Evolutionary conservation across 2,329 filamentous ascomycete genomes (phyloP).

Genomic region (Stagonosporopsis tanaceti): DNA sequence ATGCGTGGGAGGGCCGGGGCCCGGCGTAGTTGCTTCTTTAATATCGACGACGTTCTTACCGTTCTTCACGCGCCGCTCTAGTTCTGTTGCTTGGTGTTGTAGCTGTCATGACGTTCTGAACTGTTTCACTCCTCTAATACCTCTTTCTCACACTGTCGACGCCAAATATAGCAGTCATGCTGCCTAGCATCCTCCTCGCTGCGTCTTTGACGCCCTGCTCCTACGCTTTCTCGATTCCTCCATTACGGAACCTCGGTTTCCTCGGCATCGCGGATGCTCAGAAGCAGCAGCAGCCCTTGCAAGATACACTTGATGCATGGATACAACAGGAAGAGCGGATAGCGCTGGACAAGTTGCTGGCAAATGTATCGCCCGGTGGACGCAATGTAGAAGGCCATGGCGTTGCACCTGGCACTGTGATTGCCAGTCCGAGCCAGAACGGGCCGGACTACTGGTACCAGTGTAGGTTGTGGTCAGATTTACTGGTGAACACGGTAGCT

Average conservation of each 20-base stretch:
- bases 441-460: conserved; percentile 56
- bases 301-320: conserved; percentile 46
- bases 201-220: conserved; percentile 29
- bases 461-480: conserved; percentile 36
- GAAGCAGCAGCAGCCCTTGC: conserved; percentile 38
- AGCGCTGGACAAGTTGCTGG: conserved; percentile 50
- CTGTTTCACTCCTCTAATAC: not conserved
- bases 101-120: not conserved
- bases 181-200: conserved; percentile 22
- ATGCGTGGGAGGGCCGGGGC: conserved; percentile 7
- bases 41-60: conserved; percentile 1
- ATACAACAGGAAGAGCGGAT: conserved; percentile 47
- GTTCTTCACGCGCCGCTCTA: not conserved
- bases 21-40: conserved; percentile 18
- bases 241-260: conserved; percentile 28
- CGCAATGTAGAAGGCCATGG: conserved; percentile 44
- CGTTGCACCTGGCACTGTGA: conserved; percentile 51
- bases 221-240: conserved; percentile 43
- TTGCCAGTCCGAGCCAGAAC: conserved; percentile 53
- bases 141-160: not conserved
- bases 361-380: conserved; percentile 54
- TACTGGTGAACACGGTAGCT: not conserved
- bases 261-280: conserved; percentile 27
- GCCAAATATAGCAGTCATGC: not conserved
- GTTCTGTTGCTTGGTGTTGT: not conserved